These are phyloP conservation scores for Lachancea sp. DNA, from an alignment of 805 yeast genomes.

Conservation along the genomic window DNA sequence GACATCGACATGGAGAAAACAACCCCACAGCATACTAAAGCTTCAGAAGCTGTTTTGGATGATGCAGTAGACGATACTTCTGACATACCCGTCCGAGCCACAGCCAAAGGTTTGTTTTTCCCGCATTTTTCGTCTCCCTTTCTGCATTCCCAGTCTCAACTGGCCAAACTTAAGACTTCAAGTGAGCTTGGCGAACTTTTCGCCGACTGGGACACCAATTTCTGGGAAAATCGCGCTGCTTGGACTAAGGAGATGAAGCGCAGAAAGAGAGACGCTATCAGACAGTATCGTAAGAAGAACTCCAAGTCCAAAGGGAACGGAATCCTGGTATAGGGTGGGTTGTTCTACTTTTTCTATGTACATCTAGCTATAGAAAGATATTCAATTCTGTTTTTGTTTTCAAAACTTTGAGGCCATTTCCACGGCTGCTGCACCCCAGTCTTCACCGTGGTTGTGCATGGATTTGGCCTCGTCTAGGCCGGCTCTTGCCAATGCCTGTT, in stretches of 20 bases:
- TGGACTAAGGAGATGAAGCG: slow-evolving; percentile 70
- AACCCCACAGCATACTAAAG: slow-evolving; percentile 17
- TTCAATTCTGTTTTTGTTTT: not conserved
- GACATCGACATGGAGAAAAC: slow-evolving; percentile 39
- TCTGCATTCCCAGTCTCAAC: slow-evolving; percentile 75
- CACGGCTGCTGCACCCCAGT: slow-evolving; percentile 99
- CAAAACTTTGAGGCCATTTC: slow-evolving; percentile 67
- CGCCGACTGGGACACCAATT: slow-evolving; percentile 62
- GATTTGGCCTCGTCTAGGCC: slow-evolving; percentile 60
- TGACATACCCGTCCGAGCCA: slow-evolving; percentile 1
- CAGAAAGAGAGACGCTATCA: slow-evolving; percentile 64
- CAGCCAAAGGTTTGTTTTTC: slow-evolving; percentile 61
- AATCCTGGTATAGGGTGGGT: not conserved
- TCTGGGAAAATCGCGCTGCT: slow-evolving; percentile 78
- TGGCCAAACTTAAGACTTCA: slow-evolving; percentile 41
- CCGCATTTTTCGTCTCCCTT: slow-evolving; percentile 82
- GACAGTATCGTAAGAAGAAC: slow-evolving; percentile 46
- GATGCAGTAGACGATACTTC: not conserved
- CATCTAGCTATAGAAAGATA: not conserved
- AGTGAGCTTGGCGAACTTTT: slow-evolving; percentile 32
- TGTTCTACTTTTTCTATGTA: not conserved
- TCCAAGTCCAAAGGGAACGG: slow-evolving; percentile 2
- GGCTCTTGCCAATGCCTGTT: slow-evolving; percentile 89
- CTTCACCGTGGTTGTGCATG: slow-evolving; percentile 94
- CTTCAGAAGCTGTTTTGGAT: slow-evolving; percentile 19